Percentiles rank a stretch among this genome's conserved stretches.
Evolutionary conservation across 1,139 yeast genomes (phyloP).

Genomic region (Yamadazyma jaroonii): DNA sequence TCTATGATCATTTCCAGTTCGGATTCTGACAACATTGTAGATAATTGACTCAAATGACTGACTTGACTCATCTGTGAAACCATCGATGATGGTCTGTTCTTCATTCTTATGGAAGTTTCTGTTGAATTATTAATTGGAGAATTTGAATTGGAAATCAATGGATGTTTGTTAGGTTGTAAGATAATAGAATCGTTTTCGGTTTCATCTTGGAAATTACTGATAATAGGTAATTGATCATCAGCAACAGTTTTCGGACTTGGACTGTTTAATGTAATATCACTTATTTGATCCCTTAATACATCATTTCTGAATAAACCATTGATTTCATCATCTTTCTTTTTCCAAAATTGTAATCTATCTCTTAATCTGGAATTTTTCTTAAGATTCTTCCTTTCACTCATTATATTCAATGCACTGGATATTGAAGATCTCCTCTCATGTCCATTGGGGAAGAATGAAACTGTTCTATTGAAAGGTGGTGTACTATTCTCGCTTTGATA

Average conservation of each 20-base stretch:
- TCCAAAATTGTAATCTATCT: conserved; percentile 45
- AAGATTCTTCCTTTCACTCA: conserved; percentile 9
- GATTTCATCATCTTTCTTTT: conserved; percentile 14
- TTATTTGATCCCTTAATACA: conserved; percentile 9
- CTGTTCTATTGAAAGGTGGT: conserved; percentile 26
- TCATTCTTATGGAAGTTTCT: conserved; percentile 9
- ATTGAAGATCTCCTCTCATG: conserved; percentile 16
- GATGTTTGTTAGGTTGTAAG: background rate
- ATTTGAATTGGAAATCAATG: background rate
- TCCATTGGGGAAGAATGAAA: conserved; percentile 35
- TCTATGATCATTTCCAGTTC: conserved; percentile 43
- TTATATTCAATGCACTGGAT: conserved; percentile 11
- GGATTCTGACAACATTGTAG: conserved; percentile 48
- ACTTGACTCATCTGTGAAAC: conserved; percentile 60
- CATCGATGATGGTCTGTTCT: conserved; percentile 62
- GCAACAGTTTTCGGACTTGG: conserved; percentile 17
- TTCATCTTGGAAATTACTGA: background rate
- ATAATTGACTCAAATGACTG: conserved; percentile 55
- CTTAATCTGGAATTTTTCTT: conserved; percentile 24
- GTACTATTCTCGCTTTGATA: conserved; percentile 9
- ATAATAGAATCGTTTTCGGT: conserved; percentile 2
- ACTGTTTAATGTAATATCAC: conserved; percentile 14
- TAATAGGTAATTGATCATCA: conserved; percentile 4
- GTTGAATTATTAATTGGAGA: conserved; percentile 1
- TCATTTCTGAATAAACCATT: background rate